Conservation (phyloP, 371 early-diverging fungal species). For the Homolaphlyctis polyrhiza region DNA sequence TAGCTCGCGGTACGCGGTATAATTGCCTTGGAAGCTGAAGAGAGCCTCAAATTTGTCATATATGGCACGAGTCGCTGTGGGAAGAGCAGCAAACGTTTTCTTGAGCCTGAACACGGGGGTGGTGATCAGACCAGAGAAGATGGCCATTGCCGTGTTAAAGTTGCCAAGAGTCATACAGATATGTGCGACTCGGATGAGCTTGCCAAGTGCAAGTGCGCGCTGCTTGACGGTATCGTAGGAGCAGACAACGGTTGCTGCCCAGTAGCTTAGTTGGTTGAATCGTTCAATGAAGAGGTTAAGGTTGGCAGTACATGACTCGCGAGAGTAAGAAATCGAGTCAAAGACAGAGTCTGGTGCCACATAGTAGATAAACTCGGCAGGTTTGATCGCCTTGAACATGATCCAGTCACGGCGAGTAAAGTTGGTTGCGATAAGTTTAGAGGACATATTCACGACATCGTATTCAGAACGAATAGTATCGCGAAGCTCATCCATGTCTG, state of each 20-base stretch:
- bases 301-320: slow-evolving; percentile 4
- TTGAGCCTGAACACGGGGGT: slow-evolving; percentile 28
- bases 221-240: slow-evolving; percentile 13
- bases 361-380: slow-evolving; percentile 24
- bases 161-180: slow-evolving; percentile 20
- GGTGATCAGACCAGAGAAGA: slow-evolving; percentile 30
- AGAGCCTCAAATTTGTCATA: slow-evolving; percentile 22
- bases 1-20: slow-evolving; percentile 20
- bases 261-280: slow-evolving; percentile 37
- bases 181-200: slow-evolving; percentile 28
- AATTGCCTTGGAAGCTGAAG: slow-evolving; percentile 24
- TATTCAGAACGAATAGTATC: background rate
- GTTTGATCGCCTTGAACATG: slow-evolving; percentile 24
- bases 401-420: slow-evolving; percentile 23
- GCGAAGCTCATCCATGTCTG: background rate
- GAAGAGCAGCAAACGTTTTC: slow-evolving; percentile 22
- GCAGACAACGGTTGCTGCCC: slow-evolving; percentile 32
- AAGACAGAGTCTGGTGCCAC: slow-evolving; percentile 10
- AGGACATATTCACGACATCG: background rate
- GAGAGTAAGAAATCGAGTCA: background rate
- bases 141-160: slow-evolving; percentile 34
- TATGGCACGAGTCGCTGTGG: slow-evolving; percentile 5
- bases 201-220: slow-evolving; percentile 26
- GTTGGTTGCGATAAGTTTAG: slow-evolving; percentile 20
- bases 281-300: slow-evolving; percentile 28